Conservation (phyloP, 1,284 basidiomycete genomes). For the Mycosarcoma mackinlayi region DNA sequence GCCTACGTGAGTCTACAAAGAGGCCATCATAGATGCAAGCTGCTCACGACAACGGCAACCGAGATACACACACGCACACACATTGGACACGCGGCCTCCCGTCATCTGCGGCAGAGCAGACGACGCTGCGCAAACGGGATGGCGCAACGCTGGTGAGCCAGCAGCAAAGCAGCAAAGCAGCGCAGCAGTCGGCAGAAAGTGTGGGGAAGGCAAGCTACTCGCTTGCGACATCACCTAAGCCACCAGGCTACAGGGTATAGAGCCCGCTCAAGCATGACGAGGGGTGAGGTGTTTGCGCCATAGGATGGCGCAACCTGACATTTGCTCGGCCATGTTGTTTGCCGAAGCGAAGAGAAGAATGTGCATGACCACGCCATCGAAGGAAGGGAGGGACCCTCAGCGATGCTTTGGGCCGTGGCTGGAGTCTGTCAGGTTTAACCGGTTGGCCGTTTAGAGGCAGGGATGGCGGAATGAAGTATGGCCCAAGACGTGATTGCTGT, state of each 20-base stretch:
- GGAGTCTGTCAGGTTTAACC: not conserved
- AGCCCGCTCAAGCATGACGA: slow-evolving; percentile 7
- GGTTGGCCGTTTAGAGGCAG: not conserved
- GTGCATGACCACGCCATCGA: slow-evolving; percentile 6
- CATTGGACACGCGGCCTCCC: not conserved
- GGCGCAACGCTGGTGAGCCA: slow-evolving; percentile 11
- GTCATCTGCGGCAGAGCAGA: too few species aligned
- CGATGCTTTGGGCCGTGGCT: too few species aligned
- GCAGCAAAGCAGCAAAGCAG: not conserved
- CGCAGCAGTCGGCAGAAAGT: not conserved
- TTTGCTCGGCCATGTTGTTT: not conserved
- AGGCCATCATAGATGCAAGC: too few species aligned
- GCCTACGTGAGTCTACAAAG: not conserved
- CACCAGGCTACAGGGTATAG: slow-evolving; percentile 12
- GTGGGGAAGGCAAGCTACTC: slow-evolving; percentile 2
- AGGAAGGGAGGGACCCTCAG: too few species aligned
- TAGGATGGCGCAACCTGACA: slow-evolving; percentile 34
- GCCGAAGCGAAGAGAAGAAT: not conserved
- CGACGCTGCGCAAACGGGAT: slow-evolving; percentile 3
- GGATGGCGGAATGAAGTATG: not conserved
- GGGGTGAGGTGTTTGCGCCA: slow-evolving; percentile 1
- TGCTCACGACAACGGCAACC: too few species aligned
- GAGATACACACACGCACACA: not conserved
- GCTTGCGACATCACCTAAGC: slow-evolving; percentile 6
- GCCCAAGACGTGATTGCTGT: slow-evolving; percentile 14